These are phyloP conservation scores for Pilasporangium apinafurcum DNA, from an alignment of 352 stramenopile genomes.

Conservation along the genomic window DNA sequence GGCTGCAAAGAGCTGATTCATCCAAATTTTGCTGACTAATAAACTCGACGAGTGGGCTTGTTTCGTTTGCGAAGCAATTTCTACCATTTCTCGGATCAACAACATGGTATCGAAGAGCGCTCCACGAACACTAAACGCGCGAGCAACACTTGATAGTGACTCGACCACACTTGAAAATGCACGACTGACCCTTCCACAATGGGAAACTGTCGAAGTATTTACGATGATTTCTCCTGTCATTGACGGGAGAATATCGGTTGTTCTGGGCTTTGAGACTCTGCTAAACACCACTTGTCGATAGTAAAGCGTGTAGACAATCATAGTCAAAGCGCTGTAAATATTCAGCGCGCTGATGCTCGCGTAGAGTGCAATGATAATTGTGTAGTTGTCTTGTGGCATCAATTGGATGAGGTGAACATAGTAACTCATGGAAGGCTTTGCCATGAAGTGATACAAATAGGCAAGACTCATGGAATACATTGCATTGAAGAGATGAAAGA, in stretches of 20 bases:
- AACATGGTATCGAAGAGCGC: slow-evolving; percentile 15
- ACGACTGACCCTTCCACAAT: too few relatives aligned
- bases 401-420: slow-evolving; percentile 8
- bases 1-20: slow-evolving; percentile 15
- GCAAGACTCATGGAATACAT: slow-evolving; percentile 4
- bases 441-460: slow-evolving; percentile 6
- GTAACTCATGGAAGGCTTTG: slow-evolving; percentile 1
- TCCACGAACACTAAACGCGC: slow-evolving; percentile 11
- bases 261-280: not conserved
- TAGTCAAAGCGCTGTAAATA: slow-evolving; percentile 4
- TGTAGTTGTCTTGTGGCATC: slow-evolving; percentile 6
- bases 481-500: slow-evolving; percentile 7
- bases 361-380: slow-evolving; percentile 3
- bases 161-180: too few relatives aligned
- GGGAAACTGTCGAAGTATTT: too few relatives aligned
- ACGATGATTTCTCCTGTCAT: not conserved
- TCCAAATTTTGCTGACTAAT: slow-evolving; percentile 19
- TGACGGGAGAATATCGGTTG: not conserved
- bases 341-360: slow-evolving; percentile 2
- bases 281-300: slow-evolving; percentile 3
- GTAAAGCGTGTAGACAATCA: slow-evolving; percentile 2
- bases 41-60: slow-evolving; percentile 17
- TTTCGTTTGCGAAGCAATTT: slow-evolving; percentile 20
- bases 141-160: not conserved
- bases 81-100: slow-evolving; percentile 11